phyloP scores from a whole-genome alignment of 768 basidiomycete genomes.

The Coprinopsis cinerea region DNA sequence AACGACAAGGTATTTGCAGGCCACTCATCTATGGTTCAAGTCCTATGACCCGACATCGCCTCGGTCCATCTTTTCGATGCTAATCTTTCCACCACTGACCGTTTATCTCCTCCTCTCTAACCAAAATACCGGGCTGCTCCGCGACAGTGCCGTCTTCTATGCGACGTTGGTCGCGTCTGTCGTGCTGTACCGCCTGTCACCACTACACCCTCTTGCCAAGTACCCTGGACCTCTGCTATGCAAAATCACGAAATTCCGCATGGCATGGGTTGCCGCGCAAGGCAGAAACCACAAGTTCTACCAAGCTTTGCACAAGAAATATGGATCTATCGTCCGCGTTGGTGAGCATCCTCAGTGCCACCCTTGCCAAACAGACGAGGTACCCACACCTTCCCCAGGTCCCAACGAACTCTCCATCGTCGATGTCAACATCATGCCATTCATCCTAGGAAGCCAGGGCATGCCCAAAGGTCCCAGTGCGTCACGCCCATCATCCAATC shows the following conservation, averaged over 20 bases:
- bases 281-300: constrained; percentile 24
- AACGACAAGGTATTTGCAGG: constrained; percentile 4
- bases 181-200: constrained; percentile 29
- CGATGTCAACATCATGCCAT: constrained; percentile 32
- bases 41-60: constrained; percentile 12
- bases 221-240: constrained; percentile 31
- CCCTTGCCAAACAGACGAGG: neutral
- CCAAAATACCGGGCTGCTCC: neutral
- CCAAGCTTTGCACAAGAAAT: constrained; percentile 23
- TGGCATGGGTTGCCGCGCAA: constrained; percentile 14
- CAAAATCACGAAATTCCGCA: constrained; percentile 22
- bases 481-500: constrained; percentile 13
- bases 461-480: constrained; percentile 48
- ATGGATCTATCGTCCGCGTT: constrained; percentile 31
- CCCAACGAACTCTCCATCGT: constrained; percentile 49
- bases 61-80: neutral
- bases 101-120: neutral
- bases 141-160: neutral
- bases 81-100: neutral
- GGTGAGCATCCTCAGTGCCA: constrained; percentile 23
- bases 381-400: constrained; percentile 21
- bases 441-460: constrained; percentile 41
- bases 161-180: constrained; percentile 7
- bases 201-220: constrained; percentile 31
- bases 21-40: constrained; percentile 14